A percentile compares a stretch with the other conserved stretches of the same genome.
phyloP scores from a whole-genome alignment of 148 eudicot genomes.

The Persicaria maculosa region DNA sequence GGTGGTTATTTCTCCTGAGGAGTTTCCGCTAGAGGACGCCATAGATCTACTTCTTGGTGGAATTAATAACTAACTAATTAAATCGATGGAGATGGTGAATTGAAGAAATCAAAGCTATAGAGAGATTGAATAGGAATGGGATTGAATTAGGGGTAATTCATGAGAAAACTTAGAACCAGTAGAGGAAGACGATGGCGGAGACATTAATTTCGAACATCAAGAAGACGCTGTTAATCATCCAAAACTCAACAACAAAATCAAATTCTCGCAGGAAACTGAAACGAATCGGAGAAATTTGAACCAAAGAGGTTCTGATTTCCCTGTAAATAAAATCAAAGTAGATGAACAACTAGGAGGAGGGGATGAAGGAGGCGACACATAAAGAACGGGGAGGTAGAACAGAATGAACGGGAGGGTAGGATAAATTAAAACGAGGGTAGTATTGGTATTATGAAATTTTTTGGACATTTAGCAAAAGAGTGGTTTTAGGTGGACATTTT shows the following conservation, averaged over 20 bases:
- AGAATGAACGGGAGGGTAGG: no score
- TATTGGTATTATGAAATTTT: no score
- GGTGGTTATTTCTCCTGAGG: slow-evolving; percentile 50
- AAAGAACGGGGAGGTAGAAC: no score
- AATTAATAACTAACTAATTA: background rate
- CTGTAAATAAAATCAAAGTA: background rate
- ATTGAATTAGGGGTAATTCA: slow-evolving; percentile 17
- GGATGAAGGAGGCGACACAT: background rate
- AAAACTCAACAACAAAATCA: background rate
- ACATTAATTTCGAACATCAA: slow-evolving; percentile 86
- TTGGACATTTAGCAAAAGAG: no score
- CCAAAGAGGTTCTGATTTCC: background rate
- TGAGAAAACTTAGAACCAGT: slow-evolving; percentile 88
- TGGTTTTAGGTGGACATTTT: no score
- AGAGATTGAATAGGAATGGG: background rate
- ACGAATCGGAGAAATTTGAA: background rate
- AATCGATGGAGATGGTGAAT: background rate
- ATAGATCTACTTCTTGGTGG: background rate
- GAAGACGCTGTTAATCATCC: slow-evolving; percentile 44
- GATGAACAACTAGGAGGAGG: background rate
- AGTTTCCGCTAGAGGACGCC: slow-evolving; percentile 17
- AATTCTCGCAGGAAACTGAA: background rate
- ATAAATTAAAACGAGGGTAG: no score
- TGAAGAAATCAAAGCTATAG: slow-evolving; percentile 3
- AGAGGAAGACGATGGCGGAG: slow-evolving; percentile 87